These are phyloP conservation scores for Calonectria fujianensis DNA, from an alignment of 2,329 filamentous ascomycete species.

Conservation along the genomic window DNA sequence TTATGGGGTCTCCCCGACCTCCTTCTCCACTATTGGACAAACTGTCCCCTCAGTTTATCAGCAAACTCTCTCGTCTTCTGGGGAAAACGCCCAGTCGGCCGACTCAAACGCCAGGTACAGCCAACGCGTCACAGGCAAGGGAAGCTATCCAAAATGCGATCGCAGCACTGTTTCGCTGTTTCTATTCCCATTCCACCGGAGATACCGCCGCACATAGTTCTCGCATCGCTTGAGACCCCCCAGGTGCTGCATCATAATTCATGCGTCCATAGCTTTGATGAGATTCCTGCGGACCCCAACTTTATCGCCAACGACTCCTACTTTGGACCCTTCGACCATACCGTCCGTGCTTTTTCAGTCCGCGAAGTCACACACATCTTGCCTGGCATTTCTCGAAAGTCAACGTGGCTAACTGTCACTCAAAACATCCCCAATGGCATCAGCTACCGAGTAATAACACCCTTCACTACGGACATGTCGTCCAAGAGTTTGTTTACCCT, in stretches of 20 bases:
- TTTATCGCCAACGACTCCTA: constrained; percentile 7
- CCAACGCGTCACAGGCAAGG: background rate
- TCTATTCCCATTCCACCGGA: constrained; percentile 8
- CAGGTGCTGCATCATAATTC: constrained; percentile 8
- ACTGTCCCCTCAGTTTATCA: background rate
- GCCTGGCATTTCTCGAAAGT: constrained; percentile 61
- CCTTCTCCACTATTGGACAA: background rate
- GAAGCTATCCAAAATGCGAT: background rate
- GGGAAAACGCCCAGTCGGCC: background rate
- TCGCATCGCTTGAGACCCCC: constrained; percentile 1
- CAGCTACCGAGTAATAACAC: constrained; percentile 62
- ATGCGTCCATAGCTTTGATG: constrained; percentile 13
- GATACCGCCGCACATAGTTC: constrained; percentile 2
- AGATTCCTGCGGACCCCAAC: background rate
- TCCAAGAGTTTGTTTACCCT: constrained; percentile 58
- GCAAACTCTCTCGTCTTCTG: background rate
- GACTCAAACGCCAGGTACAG: background rate
- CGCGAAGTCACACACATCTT: constrained; percentile 57
- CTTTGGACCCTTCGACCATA: constrained; percentile 6
- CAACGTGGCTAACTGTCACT: constrained; percentile 63
- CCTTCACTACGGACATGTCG: background rate
- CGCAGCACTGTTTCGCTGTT: background rate
- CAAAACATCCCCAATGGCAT: constrained; percentile 63
- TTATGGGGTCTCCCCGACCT: background rate
- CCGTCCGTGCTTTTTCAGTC: constrained; percentile 19